Evolutionary conservation across 1,284 basidiomycete species (phyloP).

Genomic region (Austropuccinia psidii): DNA sequence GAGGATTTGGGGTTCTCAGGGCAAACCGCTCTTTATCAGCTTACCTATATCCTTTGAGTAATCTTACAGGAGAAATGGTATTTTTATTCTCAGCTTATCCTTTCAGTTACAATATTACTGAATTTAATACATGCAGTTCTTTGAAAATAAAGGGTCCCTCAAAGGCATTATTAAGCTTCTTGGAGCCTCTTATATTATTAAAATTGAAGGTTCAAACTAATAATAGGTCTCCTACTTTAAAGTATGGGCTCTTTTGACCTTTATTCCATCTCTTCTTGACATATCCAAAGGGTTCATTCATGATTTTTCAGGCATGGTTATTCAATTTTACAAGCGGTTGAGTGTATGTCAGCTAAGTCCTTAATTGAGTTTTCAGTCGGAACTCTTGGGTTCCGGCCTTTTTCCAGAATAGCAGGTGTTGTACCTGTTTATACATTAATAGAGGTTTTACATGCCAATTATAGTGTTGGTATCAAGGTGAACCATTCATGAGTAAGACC

Average conservation of each 20-base stretch:
- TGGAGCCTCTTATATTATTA: not conserved
- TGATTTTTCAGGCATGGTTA: not conserved
- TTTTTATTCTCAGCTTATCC: not conserved
- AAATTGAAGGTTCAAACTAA: not conserved
- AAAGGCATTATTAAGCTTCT: not conserved
- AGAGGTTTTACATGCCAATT: too few relatives aligned
- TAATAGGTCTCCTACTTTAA: not conserved
- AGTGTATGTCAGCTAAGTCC: not conserved
- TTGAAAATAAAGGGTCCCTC: not conserved
- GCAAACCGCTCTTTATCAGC: not conserved
- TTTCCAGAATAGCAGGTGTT: slow-evolving; percentile 1
- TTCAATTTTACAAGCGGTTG: not conserved
- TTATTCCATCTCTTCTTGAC: not conserved
- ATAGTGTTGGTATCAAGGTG: too few relatives aligned
- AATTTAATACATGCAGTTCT: not conserved
- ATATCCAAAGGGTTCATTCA: not conserved
- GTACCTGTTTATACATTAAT: too few relatives aligned
- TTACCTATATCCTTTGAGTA: not conserved
- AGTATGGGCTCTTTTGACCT: not conserved
- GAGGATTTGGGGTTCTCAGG: not conserved
- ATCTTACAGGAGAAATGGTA: not conserved
- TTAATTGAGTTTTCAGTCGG: not conserved
- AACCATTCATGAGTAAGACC: too few relatives aligned
- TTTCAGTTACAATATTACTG: not conserved
- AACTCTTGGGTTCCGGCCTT: not conserved